phyloP scores from a whole-genome alignment of 495 filamentous ascomycete species.

The Aspergillus avenaceus region DNA sequence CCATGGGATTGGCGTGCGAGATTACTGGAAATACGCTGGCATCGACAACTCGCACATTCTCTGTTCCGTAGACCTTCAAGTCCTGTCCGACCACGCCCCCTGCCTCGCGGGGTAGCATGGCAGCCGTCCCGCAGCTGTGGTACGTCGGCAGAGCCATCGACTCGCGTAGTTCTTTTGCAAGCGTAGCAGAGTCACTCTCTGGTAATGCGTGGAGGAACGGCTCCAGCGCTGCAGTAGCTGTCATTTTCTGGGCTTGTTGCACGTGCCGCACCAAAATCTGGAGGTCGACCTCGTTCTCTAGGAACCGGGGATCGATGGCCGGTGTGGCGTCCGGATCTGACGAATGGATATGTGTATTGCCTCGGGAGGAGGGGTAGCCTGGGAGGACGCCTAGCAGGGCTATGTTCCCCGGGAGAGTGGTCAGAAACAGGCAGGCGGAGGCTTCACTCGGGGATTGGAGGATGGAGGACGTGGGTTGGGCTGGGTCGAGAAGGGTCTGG shows the following conservation, averaged over 20 bases:
- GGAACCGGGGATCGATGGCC: background rate
- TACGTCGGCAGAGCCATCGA: background rate
- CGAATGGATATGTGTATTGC: background rate
- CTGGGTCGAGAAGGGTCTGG: background rate
- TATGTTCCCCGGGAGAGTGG: background rate
- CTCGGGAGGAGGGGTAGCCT: background rate
- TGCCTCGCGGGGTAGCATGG: background rate
- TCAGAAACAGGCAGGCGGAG: background rate
- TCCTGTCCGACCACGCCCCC: background rate
- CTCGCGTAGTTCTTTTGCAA: background rate
- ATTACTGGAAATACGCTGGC: background rate
- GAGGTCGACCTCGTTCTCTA: background rate
- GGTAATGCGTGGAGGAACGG: background rate
- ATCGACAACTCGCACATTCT: background rate
- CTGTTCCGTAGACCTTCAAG: background rate
- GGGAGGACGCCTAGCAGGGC: background rate
- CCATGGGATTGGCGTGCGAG: background rate
- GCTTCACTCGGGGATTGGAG: background rate
- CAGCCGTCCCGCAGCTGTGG: background rate
- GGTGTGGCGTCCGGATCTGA: background rate
- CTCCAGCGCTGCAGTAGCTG: background rate
- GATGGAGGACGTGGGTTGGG: too few relatives aligned
- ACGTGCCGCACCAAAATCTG: background rate
- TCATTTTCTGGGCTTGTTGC: background rate
- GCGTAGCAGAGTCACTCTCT: background rate